Evolutionary conservation across 495 filamentous ascomycete species (phyloP), one percentile per base, ranked within the genome.

Genomic region (Stereocaulon alpinum): DNA sequence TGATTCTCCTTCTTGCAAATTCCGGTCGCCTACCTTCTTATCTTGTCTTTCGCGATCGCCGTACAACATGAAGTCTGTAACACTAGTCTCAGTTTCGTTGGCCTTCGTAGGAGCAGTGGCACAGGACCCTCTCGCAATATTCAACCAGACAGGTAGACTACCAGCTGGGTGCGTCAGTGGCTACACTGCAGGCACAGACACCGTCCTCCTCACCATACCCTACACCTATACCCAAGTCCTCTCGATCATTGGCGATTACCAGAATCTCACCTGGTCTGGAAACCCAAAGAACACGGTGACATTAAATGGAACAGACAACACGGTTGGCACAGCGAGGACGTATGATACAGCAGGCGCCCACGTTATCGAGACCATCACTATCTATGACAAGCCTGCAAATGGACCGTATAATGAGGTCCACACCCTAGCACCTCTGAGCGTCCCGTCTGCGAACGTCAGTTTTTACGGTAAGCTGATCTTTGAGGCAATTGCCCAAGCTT

Each of bases 221-320:
- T 70, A 68, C 59, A 67, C 67, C 14, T 67, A 68, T 47, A 10
- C 55, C 6, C 47, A 65, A 62, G 64, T 68, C 14, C 60, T 69
- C 20, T 64, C 55, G 12, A 63, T 68, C 22, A 65, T 70, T 56
- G 68, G 67, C 27, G 57, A 56, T 58, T 70, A 63, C 54, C 57
- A 67, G 43, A 67, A 70, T 42, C 60, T 68, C 9, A 68, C 67
- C 49, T 68, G 67, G 67, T 65, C 59, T 42, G 64, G 67, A 3
- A 61, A n/a, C 1, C 45, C 45, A 0, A 12, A n/a, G 29, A 43
- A 53, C 40, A 55, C 56, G 15, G 62, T 63, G 2, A 62, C 58
- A 6, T 55, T 66, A 22, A 70, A 70, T 47, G 64, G 64, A 6
- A 65, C 60, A 18, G 49, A 67, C 51, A 67, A 69, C 51, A 61